These are phyloP conservation scores for Coniferiporia sulphurascens DNA, from an alignment of 1,284 basidiomycete species.

Conservation along the genomic window DNA sequence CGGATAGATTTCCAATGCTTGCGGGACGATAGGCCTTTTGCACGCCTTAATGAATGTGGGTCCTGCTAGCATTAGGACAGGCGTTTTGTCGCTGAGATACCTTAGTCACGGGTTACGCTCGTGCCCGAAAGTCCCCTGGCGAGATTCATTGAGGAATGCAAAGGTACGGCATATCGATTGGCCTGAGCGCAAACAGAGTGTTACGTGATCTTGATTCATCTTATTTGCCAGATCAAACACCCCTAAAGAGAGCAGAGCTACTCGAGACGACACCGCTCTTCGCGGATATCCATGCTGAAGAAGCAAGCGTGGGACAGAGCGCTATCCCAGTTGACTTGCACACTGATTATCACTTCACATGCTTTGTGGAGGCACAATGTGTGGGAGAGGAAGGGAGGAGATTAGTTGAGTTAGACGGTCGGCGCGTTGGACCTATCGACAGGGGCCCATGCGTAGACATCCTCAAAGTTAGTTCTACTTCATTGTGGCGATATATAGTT, in stretches of 20 bases:
- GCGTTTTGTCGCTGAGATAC: background rate
- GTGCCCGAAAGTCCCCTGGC: conserved; percentile 52
- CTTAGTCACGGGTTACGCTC: conserved; percentile 54
- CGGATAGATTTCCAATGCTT: conserved; percentile 83
- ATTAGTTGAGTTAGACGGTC: conserved; percentile 80
- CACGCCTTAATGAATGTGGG: conserved; percentile 75
- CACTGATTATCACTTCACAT: conserved; percentile 80
- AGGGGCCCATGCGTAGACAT: conserved; percentile 62
- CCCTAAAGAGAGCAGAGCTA: conserved; percentile 66
- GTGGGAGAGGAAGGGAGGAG: conserved; percentile 35
- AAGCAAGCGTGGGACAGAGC: conserved; percentile 68
- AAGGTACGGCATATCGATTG: conserved; percentile 38
- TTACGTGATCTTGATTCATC: conserved; percentile 17
- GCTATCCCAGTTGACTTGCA: conserved; percentile 47
- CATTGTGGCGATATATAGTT: too few relatives aligned
- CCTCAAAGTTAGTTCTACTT: conserved; percentile 41
- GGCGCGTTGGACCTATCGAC: conserved; percentile 72
- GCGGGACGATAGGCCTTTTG: conserved; percentile 84
- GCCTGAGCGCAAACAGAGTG: conserved; percentile 6
- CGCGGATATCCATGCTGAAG: conserved; percentile 65
- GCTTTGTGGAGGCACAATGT: conserved; percentile 69
- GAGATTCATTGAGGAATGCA: conserved; percentile 59
- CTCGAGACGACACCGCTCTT: conserved; percentile 77
- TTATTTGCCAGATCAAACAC: conserved; percentile 47
- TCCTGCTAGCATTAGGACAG: conserved; percentile 11